Evolutionary conservation across 306 rosid species (phyloP).

Genomic region (Cicer arietinum): DNA sequence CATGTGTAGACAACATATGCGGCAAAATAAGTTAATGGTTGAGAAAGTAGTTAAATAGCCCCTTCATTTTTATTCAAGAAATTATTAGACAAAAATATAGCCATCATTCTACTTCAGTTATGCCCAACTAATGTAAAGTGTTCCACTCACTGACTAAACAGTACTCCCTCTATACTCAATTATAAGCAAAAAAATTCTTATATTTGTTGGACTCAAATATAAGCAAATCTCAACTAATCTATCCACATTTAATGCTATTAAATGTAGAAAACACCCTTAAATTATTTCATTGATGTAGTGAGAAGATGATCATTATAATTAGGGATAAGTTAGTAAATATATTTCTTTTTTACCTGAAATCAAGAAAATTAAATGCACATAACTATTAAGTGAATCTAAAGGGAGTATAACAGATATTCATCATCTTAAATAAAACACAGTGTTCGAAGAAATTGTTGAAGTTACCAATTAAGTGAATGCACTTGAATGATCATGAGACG

Average conservation of each 20-base stretch:
- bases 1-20: not conserved
- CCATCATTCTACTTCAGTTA: not conserved
- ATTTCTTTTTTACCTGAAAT: no score
- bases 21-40: conserved; percentile 10
- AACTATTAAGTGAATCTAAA: no score
- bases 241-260: no score
- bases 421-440: conserved; percentile 29
- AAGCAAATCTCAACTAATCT: no score
- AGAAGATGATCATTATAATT: no score
- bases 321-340: no score
- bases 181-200: no score
- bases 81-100: not conserved
- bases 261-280: no score
- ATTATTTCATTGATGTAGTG: no score
- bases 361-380: no score
- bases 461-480: conserved; percentile 64
- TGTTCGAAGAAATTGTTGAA: not conserved
- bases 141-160: not conserved
- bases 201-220: no score
- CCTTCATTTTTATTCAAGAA: conserved; percentile 2
- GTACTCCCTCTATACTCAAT: no score
- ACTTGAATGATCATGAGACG: conserved; percentile 54
- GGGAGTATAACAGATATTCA: conserved; percentile 25
- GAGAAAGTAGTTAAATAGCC: conserved; percentile 29
- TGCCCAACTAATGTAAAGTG: not conserved